phyloP scores from a whole-genome alignment of 352 stramenopile species.

The Phytophthora pini region DNA sequence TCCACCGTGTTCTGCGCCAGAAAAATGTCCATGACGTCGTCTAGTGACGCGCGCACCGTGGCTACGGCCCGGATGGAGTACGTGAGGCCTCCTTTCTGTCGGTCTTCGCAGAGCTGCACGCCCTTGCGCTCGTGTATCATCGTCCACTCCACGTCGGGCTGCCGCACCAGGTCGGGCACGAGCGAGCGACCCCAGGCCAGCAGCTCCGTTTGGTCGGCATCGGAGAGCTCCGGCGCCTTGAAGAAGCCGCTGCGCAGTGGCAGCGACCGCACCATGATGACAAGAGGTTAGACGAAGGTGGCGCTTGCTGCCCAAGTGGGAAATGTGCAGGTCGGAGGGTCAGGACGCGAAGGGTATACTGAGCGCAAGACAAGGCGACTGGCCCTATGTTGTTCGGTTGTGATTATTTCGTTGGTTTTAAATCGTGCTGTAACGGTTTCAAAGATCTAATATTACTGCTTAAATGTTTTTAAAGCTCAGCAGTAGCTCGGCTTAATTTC shows the following conservation, averaged over 20 bases:
- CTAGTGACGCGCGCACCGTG: conserved; percentile 62
- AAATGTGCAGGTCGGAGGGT: conserved; percentile 8
- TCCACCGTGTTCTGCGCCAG: conserved; percentile 59
- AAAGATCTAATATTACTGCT: too few species aligned
- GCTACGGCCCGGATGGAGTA: conserved; percentile 78
- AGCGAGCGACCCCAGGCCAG: conserved; percentile 79
- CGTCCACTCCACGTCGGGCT: conserved; percentile 82
- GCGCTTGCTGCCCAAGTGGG: conserved; percentile 5
- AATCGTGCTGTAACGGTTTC: too few species aligned
- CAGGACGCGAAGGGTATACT: conserved; percentile 11
- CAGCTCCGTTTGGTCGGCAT: conserved; percentile 71
- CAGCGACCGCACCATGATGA: conserved; percentile 76
- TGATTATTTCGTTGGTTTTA: background rate
- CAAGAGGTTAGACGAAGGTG: conserved; percentile 3
- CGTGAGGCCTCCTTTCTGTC: conserved; percentile 81
- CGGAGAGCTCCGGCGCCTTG: conserved; percentile 61
- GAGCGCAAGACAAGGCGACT: conserved; percentile 24
- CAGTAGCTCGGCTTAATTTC: too few species aligned
- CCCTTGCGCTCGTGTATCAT: conserved; percentile 75
- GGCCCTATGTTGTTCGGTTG: conserved; percentile 36
- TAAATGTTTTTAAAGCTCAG: too few species aligned
- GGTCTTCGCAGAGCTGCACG: conserved; percentile 75
- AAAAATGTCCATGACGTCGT: conserved; percentile 87
- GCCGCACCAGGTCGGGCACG: conserved; percentile 65
- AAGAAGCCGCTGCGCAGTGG: conserved; percentile 84